Evolutionary conservation across 441 rosid genomes (phyloP), one percentile per base, ranked within the genome.

Genomic region (Bruguiera hainesii): DNA sequence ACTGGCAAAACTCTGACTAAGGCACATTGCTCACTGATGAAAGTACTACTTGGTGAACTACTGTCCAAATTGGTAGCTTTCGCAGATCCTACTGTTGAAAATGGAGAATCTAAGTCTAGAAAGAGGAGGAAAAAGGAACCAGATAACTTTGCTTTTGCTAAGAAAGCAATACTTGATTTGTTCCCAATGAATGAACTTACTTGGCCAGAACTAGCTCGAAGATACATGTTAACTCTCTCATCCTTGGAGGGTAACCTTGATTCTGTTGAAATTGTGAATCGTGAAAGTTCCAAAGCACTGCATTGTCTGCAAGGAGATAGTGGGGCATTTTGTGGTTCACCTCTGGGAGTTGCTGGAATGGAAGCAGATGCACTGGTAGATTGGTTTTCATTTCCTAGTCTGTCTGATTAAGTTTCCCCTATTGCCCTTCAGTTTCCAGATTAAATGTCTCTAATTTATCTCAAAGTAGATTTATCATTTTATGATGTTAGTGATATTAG

Each of bases 311-410:
- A 74, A 75, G 87, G 86, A 30, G 81, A 80, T 63, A 73, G 83
- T 68, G 78, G 84, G 30, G 73, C 76, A 63, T 76, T 76, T 51
- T 61, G 71, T 56, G 79, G 83, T 71, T 76, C 87, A 39, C 79
- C 69, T 76, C 79, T 81, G 0, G 81, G 86, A 68, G 78, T 81
- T 63, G 87, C 84, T 48, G 78, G 79, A 69, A 81, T 83, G 81
- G 90, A 85, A 75, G 84, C 84, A 28, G 86, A 85, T 68, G 89
- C 85, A 64, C 78, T 83, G 83, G 90, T 85, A 83, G 86, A 83
- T 78, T 77, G 70, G 70, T 55, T 73, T 67, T 75, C 74, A 70
- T 67, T 72, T 75, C 61, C 72, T 77, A 57, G 66, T 65, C 46
- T 74, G 50, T 78, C 63, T 28, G 64, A 35, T 72, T 73, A 64